These are phyloP conservation scores for Leccinum olivaceopallidum DNA, from an alignment of 768 basidiomycete species.

Conservation along the genomic window DNA sequence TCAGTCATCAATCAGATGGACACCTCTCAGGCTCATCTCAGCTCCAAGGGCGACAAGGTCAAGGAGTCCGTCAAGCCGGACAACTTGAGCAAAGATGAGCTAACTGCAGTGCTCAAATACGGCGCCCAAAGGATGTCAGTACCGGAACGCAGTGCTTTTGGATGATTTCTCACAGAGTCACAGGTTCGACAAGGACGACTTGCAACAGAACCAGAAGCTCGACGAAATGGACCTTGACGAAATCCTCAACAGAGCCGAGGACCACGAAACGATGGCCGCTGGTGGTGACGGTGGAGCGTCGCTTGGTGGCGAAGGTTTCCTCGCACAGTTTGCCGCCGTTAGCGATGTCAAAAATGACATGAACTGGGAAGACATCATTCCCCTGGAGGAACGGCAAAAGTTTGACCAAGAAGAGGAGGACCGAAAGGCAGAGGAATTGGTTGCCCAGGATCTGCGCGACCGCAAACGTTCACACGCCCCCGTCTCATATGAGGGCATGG, in stretches of 20 bases:
- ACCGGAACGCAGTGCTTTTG: conserved; percentile 4
- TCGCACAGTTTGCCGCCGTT: conserved; percentile 92
- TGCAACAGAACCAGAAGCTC: conserved; percentile 89
- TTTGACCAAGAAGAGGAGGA: conserved; percentile 81
- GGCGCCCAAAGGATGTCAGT: conserved; percentile 96
- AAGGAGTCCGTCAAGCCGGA: conserved; percentile 77
- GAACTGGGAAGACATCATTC: conserved; percentile 99
- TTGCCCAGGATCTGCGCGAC: conserved; percentile 65
- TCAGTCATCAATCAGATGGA: conserved; percentile 99
- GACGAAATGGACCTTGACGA: conserved; percentile 99
- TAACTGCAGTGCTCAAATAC: conserved; percentile 96
- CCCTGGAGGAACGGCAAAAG: conserved; percentile 83
- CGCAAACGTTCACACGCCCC: conserved; percentile 85
- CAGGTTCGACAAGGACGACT: conserved; percentile 98
- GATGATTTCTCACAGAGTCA: conserved; percentile 6
- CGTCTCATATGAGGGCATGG: conserved; percentile 93
- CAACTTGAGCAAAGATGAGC: conserved; percentile 92
- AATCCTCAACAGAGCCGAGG: conserved; percentile 94
- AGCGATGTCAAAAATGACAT: conserved; percentile 99
- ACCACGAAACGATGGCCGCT: conserved; percentile 89
- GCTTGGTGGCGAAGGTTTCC: conserved; percentile 96
- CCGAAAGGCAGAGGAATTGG: conserved; percentile 69
- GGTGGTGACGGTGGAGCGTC: conserved; percentile 86
- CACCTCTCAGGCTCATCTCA: conserved; percentile 94
- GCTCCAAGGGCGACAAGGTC: conserved; percentile 65